phyloP scores from a whole-genome alignment of 2,329 filamentous ascomycete species.

The Curvularia lunata region DNA sequence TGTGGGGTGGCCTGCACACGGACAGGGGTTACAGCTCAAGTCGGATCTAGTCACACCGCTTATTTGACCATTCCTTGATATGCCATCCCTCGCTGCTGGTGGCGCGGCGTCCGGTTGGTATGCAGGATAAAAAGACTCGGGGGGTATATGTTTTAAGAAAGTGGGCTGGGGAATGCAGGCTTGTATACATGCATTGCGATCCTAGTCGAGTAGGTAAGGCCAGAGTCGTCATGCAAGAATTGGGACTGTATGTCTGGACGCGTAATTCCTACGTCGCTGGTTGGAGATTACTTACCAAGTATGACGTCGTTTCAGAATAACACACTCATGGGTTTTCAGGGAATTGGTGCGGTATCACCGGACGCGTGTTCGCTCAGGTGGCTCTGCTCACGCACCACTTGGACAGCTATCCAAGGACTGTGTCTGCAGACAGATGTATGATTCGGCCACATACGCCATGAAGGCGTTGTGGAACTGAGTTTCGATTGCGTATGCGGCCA shows the following conservation, averaged over 20 bases:
- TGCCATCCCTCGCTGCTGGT: constrained; percentile 9
- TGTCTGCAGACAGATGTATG: neutral
- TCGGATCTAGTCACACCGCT: constrained; percentile 16
- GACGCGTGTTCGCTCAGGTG: neutral
- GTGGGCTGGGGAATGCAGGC: constrained; percentile 1
- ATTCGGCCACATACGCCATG: neutral
- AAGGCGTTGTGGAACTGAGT: neutral
- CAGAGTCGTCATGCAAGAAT: neutral
- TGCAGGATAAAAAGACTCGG: constrained; percentile 2
- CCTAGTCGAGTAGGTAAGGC: neutral
- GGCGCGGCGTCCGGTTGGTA: neutral
- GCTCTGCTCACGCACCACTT: neutral
- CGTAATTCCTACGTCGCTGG: neutral
- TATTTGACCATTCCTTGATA: constrained; percentile 12
- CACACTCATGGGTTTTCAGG: neutral
- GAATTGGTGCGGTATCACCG: neutral
- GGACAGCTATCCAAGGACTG: neutral
- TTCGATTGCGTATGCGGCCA: constrained; percentile 2
- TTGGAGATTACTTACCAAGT: neutral
- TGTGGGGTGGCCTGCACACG: constrained; percentile 6
- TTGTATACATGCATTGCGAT: neutral
- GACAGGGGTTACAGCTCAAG: neutral
- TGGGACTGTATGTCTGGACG: neutral
- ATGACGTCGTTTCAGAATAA: neutral
- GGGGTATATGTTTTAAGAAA: constrained; percentile 2